These are phyloP conservation scores for Lolium perenne DNA, from an alignment of 176 grass and related monocot species.

Conservation along the genomic window DNA sequence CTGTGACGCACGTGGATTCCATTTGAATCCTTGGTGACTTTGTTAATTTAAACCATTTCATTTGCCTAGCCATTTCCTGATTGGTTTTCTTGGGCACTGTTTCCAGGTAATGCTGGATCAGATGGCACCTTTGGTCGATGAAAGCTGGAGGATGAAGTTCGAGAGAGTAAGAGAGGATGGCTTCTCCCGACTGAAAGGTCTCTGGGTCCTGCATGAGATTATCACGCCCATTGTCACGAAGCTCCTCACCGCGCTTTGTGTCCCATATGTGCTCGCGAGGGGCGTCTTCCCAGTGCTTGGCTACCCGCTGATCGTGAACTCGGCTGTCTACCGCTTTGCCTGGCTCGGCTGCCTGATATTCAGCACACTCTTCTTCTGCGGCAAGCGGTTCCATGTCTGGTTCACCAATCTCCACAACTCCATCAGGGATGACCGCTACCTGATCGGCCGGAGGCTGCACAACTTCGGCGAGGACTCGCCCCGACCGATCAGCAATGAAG, in stretches of 20 bases:
- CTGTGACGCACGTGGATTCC: neutral
- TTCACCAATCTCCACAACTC: conserved; percentile 98
- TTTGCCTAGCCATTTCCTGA: neutral
- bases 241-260: conserved; percentile 83
- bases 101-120: conserved; percentile 94
- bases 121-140: conserved; percentile 93
- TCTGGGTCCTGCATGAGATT: conserved; percentile 93
- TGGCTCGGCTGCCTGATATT: conserved; percentile 94
- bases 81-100: neutral
- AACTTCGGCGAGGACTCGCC: conserved; percentile 76
- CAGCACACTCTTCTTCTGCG: conserved; percentile 71
- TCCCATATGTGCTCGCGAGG: conserved; percentile 92
- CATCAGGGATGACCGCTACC: conserved; percentile 93
- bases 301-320: conserved; percentile 91
- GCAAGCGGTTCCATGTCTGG: conserved; percentile 88
- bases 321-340: conserved; percentile 86
- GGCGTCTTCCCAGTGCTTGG: conserved; percentile 86
- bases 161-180: conserved; percentile 95
- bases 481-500: neutral
- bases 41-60: neutral
- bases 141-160: conserved; percentile 90
- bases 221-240: conserved; percentile 85
- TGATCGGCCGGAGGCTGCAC: conserved; percentile 91
- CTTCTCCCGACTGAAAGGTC: conserved; percentile 82
- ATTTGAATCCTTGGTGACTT: neutral